These are phyloP conservation scores for Diplotaxis tenuifolia DNA, from an alignment of 345 rosid species.

Conservation along the genomic window DNA sequence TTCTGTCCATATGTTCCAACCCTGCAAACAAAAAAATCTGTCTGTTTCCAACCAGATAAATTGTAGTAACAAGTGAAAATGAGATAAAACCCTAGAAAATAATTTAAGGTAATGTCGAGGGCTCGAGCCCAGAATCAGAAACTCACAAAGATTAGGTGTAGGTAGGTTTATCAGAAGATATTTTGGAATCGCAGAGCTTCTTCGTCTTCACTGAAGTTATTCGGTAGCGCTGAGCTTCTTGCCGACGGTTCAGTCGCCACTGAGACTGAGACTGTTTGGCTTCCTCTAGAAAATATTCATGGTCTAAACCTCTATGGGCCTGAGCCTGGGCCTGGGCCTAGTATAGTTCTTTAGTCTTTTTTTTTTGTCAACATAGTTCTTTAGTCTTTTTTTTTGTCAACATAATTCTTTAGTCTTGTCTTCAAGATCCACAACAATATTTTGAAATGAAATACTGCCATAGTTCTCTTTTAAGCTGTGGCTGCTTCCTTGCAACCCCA, in stretches of 20 bases:
- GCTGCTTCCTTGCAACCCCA: too few species aligned
- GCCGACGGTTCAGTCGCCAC: background rate
- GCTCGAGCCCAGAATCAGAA: background rate
- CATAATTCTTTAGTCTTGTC: too few species aligned
- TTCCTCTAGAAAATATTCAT: background rate
- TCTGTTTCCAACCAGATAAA: background rate
- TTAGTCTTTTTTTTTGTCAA: too few species aligned
- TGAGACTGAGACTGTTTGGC: background rate
- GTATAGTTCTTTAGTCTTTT: too few species aligned
- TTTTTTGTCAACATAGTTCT: too few species aligned
- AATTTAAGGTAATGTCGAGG: background rate
- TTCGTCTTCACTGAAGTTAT: background rate
- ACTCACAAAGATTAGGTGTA: background rate
- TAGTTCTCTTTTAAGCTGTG: too few species aligned
- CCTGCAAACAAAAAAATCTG: too few species aligned
- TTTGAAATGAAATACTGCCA: too few species aligned
- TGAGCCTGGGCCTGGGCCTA: background rate
- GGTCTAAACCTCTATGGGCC: background rate
- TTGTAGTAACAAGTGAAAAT: background rate
- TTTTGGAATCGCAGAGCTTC: background rate
- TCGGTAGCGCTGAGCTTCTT: background rate
- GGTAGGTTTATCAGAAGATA: background rate
- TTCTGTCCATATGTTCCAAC: background rate
- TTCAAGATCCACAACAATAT: too few species aligned
- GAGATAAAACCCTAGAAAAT: background rate